Percentiles rank a stretch among this genome's conserved stretches.
Conservation (phyloP, 257 asterid species). For the Sherardia arvensis region DNA sequence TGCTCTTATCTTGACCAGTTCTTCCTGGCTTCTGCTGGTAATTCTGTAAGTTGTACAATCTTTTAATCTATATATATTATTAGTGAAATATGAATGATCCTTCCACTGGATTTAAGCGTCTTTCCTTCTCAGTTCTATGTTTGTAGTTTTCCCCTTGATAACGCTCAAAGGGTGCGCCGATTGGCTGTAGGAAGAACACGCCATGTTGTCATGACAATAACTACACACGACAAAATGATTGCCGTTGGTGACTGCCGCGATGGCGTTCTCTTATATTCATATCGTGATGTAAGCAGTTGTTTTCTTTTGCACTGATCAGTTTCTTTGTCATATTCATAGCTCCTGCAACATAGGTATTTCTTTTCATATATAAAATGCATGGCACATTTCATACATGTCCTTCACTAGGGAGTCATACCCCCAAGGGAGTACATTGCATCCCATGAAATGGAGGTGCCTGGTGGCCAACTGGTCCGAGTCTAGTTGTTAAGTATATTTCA, state of each 20-base stretch:
- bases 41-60: slow-evolving; percentile 56
- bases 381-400: not conserved
- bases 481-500: too few relatives aligned
- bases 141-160: slow-evolving; percentile 72
- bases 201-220: slow-evolving; percentile 67
- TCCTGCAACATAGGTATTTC: not conserved
- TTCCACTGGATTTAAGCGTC: not conserved
- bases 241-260: slow-evolving; percentile 99
- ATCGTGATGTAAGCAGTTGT: slow-evolving; percentile 62
- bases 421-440: too few relatives aligned
- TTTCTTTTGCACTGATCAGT: not conserved
- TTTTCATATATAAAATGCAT: too few relatives aligned
- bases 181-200: slow-evolving; percentile 74
- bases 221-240: slow-evolving; percentile 79
- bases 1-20: slow-evolving; percentile 78
- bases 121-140: slow-evolving; percentile 62
- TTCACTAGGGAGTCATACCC: too few relatives aligned
- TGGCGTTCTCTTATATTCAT: slow-evolving; percentile 79
- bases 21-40: slow-evolving; percentile 85
- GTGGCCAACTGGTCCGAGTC: too few relatives aligned
- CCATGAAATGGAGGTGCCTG: too few relatives aligned
- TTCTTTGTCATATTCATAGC: not conserved
- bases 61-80: slow-evolving; percentile 12
- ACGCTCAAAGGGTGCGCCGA: slow-evolving; percentile 55
- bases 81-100: slow-evolving; percentile 3